Evolutionary conservation across 768 basidiomycete species (phyloP).

Genomic region (Kwoniella sp.): DNA sequence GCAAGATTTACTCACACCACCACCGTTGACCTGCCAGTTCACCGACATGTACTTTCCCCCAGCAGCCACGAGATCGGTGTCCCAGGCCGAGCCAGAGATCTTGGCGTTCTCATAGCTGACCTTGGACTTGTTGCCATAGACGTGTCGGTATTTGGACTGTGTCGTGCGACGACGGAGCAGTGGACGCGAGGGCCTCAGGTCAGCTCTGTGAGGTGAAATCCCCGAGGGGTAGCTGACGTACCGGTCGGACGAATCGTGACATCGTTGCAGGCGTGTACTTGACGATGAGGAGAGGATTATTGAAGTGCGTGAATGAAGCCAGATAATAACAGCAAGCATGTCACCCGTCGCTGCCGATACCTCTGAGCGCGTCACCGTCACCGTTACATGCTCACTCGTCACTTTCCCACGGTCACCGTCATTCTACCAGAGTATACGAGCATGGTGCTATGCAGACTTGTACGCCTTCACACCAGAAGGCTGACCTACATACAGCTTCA

Average conservation of each 20-base stretch:
- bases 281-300: too few species aligned
- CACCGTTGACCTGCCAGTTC: conserved; percentile 69
- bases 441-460: too few species aligned
- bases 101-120: conserved; percentile 57
- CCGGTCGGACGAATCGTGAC: conserved; percentile 77
- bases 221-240: conserved; percentile 7
- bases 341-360: too few species aligned
- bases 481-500: too few species aligned
- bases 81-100: conserved; percentile 86
- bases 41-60: conserved; percentile 83
- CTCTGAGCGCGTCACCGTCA: too few species aligned
- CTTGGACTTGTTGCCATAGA: conserved; percentile 83
- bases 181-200: not conserved
- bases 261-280: conserved; percentile 55
- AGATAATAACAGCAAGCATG: too few species aligned
- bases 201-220: not conserved
- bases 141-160: conserved; percentile 82
- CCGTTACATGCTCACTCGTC: too few species aligned
- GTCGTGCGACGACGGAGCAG: too few species aligned
- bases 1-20: conserved; percentile 36
- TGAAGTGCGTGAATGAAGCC: too few species aligned
- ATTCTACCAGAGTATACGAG: too few species aligned
- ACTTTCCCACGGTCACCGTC: too few species aligned
- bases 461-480: too few species aligned
- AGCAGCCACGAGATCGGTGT: conserved; percentile 85